Percentiles rank a stretch among this genome's conserved stretches.
phyloP scores from a whole-genome alignment of 2,329 filamentous ascomycete species.

The Phyllosticta ampelicida region DNA sequence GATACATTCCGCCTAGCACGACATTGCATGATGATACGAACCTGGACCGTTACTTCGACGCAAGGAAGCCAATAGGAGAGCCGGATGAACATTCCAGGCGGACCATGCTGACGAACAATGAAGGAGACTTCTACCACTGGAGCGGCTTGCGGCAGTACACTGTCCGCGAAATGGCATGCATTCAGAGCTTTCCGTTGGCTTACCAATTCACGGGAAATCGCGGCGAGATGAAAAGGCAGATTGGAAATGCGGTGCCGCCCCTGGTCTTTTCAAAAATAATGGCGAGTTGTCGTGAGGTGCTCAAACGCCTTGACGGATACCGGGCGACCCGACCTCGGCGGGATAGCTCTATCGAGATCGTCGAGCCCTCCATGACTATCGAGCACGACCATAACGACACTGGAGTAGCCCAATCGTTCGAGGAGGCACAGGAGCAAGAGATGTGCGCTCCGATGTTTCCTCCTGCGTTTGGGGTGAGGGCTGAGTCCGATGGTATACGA shows the following conservation, averaged over 20 bases:
- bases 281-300: background rate
- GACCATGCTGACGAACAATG: background rate
- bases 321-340: background rate
- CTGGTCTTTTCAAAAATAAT: background rate
- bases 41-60: background rate
- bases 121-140: background rate
- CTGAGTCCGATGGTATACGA: background rate
- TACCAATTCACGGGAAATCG: background rate
- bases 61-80: background rate
- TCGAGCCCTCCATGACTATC: too few species aligned
- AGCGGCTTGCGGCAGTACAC: background rate
- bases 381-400: background rate
- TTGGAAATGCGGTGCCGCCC: conserved; percentile 9
- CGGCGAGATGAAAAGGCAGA: background rate
- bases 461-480: background rate
- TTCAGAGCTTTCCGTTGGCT: background rate
- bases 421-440: background rate
- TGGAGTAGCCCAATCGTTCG: background rate
- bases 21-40: background rate
- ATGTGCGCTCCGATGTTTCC: background rate
- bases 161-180: background rate
- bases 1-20: background rate
- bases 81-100: background rate
- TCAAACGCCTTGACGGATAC: background rate
- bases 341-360: background rate